Conservation (phyloP, 176 grass and related monocot genomes). For the Bonia amplexicaulis region DNA sequence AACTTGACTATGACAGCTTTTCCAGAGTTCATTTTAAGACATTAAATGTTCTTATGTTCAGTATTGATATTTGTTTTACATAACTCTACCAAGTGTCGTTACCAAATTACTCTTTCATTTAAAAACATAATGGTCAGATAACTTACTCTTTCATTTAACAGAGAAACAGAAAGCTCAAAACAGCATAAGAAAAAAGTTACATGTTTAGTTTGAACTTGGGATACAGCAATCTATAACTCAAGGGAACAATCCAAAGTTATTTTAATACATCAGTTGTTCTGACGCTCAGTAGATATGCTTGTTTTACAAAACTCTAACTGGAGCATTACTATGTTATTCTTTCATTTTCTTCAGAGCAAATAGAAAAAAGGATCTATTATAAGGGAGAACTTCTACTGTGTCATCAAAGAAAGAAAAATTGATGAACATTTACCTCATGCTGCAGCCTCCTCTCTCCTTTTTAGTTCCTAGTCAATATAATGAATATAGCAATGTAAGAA, state of each 20-base stretch:
- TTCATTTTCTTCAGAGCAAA: neutral
- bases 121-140: neutral
- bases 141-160: too few relatives aligned
- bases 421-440: conserved; percentile 52
- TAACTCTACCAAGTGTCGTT: neutral
- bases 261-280: neutral
- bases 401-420: neutral
- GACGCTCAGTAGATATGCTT: neutral
- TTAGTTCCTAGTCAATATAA: conserved; percentile 63
- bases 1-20: too few relatives aligned
- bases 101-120: neutral
- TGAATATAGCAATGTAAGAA: neutral
- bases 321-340: neutral
- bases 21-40: neutral
- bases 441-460: conserved; percentile 85
- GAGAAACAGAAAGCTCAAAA: neutral
- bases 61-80: neutral
- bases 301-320: conserved; percentile 2
- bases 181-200: neutral
- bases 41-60: neutral
- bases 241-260: neutral
- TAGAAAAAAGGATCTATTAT: neutral
- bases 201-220: neutral
- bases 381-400: neutral
- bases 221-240: neutral